Percentiles rank a stretch among this genome's conserved stretches.
These are phyloP conservation scores for Sarocladium kiliense DNA, from an alignment of 2,329 filamentous ascomycete species.

Conservation along the genomic window DNA sequence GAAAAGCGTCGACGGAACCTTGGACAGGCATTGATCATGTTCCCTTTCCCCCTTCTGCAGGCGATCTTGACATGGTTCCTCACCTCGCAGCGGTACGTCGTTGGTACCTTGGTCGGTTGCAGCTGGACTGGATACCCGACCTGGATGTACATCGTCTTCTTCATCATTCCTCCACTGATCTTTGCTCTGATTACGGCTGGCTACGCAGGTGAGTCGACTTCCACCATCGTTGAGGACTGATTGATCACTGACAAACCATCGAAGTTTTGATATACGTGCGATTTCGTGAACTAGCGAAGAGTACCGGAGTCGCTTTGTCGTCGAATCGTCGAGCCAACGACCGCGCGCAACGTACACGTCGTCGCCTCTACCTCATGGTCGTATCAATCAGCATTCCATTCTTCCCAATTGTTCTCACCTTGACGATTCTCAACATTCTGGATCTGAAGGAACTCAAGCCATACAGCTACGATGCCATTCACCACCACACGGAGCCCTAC, in stretches of 20 bases:
- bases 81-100: constrained; percentile 40
- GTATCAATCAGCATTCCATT: constrained; percentile 47
- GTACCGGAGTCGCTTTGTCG: constrained; percentile 33
- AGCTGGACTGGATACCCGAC: constrained; percentile 34
- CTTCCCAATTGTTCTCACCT: constrained; percentile 39
- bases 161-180: constrained; percentile 38
- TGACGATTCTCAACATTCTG: constrained; percentile 36
- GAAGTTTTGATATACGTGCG: constrained; percentile 43
- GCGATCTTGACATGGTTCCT: constrained; percentile 42
- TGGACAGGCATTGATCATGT: constrained; percentile 49
- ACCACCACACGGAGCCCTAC: constrained; percentile 28
- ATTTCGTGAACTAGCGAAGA: constrained; percentile 40
- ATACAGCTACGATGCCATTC: constrained; percentile 38
- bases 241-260: neutral
- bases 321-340: constrained; percentile 33
- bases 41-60: constrained; percentile 47
- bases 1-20: constrained; percentile 39
- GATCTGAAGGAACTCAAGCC: constrained; percentile 21
- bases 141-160: constrained; percentile 46
- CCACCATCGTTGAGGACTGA: neutral
- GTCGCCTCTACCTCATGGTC: constrained; percentile 52
- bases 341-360: constrained; percentile 42
- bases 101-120: constrained; percentile 48
- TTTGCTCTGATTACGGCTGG: constrained; percentile 38
- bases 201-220: constrained; percentile 39